Base-by-base conservation (phyloP, 768 basidiomycete genomes). In the Leccinum rimulosum region DNA sequence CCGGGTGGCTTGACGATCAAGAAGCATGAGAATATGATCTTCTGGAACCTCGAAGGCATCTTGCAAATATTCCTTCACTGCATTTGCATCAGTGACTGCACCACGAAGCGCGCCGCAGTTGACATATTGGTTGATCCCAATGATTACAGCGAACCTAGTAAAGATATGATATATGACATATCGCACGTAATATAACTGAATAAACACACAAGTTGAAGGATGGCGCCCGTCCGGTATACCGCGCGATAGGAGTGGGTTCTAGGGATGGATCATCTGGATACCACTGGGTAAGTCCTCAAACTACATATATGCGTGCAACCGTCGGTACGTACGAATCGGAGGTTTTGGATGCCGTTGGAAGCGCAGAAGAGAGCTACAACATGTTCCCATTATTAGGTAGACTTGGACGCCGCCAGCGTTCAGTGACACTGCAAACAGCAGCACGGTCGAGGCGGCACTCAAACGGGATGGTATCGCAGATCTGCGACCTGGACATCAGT, bases 81-180 rank as follows among this genome's bases (percentile, higher is more conserved):
- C 70, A 54, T 77, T 66, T 0, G 79, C 80, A 54, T 82, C 80
- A 11, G 64, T 58, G 4, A 74, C 73, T 2, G 79, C 79, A 17
- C 73, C 76, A 5, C 38, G 55, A 54, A 81, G 74, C 51, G 72
- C 61, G 10, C 31, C 25, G 56, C 68, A 66, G 40, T 65, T 56
- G 30, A 25, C 31, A 50, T 80, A 81, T 47, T 66, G 31, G 57
- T 80, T 72, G 52, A 81, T 80, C 11, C 79, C 80, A 36, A 81
- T 76, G 54, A 79, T 68, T 25, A 81, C 68, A 7, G 77, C 77
- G 15, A 77, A 75, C 50, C 50, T 33, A n/a, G n/a, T n/a, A 14
- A 3, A 14, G 30, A 11, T 33, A 51, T 17, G 2, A 33, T 51
- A 33, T 25, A 51, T 33, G 0, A 31, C 7, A 31, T 33, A 14